Percentiles rank a stretch among this genome's conserved stretches.
These are phyloP conservation scores for Nematocida sp. DNA, from an alignment of 371 early-diverging fungal species.

Conservation along the genomic window DNA sequence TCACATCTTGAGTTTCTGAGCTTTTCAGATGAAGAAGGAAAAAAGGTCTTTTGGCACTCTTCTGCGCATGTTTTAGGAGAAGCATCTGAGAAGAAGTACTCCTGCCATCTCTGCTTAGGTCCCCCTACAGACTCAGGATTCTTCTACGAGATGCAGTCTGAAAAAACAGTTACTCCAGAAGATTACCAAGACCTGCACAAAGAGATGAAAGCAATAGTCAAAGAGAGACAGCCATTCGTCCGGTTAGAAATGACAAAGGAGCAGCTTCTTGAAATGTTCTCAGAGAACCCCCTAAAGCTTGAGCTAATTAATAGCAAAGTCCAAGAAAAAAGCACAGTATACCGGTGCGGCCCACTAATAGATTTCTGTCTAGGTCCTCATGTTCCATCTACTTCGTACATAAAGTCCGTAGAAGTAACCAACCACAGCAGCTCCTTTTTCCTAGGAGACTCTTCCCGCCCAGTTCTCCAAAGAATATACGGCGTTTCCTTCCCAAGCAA, in stretches of 20 bases:
- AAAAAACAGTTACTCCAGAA: conserved; percentile 71
- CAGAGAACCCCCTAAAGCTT: conserved; percentile 68
- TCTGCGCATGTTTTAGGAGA: conserved; percentile 97
- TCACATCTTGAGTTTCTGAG: conserved; percentile 81
- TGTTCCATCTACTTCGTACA: conserved; percentile 81
- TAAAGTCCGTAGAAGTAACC: conserved; percentile 82
- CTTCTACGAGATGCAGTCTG: conserved; percentile 87
- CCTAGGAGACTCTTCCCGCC: conserved; percentile 87
- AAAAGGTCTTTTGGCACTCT: conserved; percentile 97
- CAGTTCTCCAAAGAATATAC: conserved; percentile 91
- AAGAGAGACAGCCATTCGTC: conserved; percentile 89
- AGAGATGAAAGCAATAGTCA: conserved; percentile 76
- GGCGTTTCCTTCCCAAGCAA: conserved; percentile 95
- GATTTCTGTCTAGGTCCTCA: conserved; percentile 98
- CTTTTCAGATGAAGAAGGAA: conserved; percentile 74
- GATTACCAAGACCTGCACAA: conserved; percentile 80
- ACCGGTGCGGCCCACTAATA: conserved; percentile 69
- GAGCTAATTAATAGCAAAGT: conserved; percentile 74
- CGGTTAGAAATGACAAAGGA: conserved; percentile 81
- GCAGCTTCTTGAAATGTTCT: conserved; percentile 87
- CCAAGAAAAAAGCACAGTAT: conserved; percentile 81
- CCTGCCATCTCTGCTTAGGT: conserved; percentile 84
- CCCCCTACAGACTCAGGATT: conserved; percentile 96
- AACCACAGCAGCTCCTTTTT: conserved; percentile 93
- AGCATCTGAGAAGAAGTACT: conserved; percentile 82